Evolutionary conservation across 495 filamentous ascomycete species (phyloP), one percentile per base, ranked within the genome.

Genomic region (Penicillium silybi): DNA sequence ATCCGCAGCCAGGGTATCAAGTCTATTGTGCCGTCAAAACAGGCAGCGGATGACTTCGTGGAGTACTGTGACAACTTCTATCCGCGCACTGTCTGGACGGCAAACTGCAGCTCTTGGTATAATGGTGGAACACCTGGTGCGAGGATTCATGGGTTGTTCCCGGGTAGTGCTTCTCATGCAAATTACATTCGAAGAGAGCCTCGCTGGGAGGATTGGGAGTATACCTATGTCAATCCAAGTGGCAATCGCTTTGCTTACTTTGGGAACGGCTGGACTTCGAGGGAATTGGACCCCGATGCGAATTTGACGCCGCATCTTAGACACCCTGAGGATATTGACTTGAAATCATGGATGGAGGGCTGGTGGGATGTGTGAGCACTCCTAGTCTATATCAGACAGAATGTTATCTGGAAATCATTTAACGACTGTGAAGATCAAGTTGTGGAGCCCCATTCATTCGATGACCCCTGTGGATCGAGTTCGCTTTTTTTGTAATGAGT

Each of bases 131-230:
- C 70, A 9, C 79, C 82, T 0, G 81, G 80, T 0, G 74, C 71
- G 2, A 61, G 67, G 2, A 79, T 88, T 19, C 80, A 82, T 50
- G 86, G 82, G 0, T 57, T 87, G 16, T 90, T 85, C 75, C 86
- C 86, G 0, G 85, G 84, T 0, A 83, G 78, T 63, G 80, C 82
- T 4, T 66, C 80, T 1, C 80, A 83, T 56, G 63, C 78, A 22
- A 82, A 81, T 10, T 75, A 76, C 18, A 71, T 83, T 22, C 69
- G 80, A 4, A 63, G 78, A 19, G 78, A 85, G 41, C 84, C 84
- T 1, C 69, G 86, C 13, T 88, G 84, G 83, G 85, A 89, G 66
- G 85, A 89, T 59, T 88, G 73, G 70, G 85, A 88, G 49, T 88
- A 84, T 62, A 75, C 74, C 48, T 82, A 84, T 59, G 46, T 66